These are phyloP conservation scores for Boletus sp. DNA, from an alignment of 1,284 basidiomycete species.

Conservation along the genomic window DNA sequence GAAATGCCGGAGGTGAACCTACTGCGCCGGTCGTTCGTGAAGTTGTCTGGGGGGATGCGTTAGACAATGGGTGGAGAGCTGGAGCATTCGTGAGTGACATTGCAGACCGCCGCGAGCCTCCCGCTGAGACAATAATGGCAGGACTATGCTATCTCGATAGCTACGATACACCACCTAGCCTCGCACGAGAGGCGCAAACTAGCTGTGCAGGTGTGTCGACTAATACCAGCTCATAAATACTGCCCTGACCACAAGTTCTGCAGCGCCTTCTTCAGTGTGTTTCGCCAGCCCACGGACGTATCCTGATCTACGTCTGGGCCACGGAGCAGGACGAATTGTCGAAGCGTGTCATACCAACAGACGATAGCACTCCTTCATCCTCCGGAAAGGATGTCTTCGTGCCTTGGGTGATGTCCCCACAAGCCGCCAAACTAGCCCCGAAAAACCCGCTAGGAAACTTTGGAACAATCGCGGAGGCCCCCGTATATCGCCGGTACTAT, in stretches of 20 bases:
- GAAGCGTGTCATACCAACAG: conserved; percentile 59
- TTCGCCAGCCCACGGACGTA: conserved; percentile 62
- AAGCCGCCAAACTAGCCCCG: conserved; percentile 15
- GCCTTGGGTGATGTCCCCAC: conserved; percentile 57
- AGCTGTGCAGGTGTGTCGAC: conserved; percentile 61
- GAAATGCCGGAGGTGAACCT: conserved; percentile 44
- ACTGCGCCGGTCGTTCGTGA: conserved; percentile 46
- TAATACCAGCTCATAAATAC: not conserved
- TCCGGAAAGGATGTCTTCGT: conserved; percentile 65
- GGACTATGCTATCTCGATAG: conserved; percentile 95
- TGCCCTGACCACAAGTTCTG: conserved; percentile 3
- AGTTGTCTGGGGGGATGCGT: conserved; percentile 71
- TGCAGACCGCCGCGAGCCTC: not conserved
- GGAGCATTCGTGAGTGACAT: conserved; percentile 71
- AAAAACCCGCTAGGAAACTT: not conserved
- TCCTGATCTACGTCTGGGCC: conserved; percentile 98
- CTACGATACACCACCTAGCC: conserved; percentile 91
- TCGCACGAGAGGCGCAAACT: conserved; percentile 66
- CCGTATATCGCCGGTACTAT: conserved; percentile 82
- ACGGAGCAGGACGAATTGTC: conserved; percentile 86
- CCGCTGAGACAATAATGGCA: conserved; percentile 31
- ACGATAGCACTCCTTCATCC: not conserved
- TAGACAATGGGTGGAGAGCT: conserved; percentile 65
- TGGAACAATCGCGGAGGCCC: conserved; percentile 3
- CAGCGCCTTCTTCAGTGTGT: conserved; percentile 67